phyloP scores from a whole-genome alignment of 1,139 yeast species.

The Zygoascus hellenicus region DNA sequence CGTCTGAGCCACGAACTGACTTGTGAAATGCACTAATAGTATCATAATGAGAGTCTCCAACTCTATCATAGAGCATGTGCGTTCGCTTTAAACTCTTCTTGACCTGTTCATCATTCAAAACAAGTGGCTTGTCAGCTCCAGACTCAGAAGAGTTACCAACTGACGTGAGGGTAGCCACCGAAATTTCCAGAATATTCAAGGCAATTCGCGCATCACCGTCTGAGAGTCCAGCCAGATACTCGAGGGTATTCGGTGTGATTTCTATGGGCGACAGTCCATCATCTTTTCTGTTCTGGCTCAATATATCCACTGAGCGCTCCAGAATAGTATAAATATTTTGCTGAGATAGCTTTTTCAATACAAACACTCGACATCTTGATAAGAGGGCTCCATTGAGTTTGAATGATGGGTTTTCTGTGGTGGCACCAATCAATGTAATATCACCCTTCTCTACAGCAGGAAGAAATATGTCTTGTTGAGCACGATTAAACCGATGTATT shows the following conservation, averaged over 20 bases:
- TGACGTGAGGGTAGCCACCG: conserved; percentile 11
- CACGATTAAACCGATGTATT: conserved; percentile 83
- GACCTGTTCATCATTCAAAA: conserved; percentile 33
- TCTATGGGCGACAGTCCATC: conserved; percentile 39
- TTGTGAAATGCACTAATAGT: conserved; percentile 93
- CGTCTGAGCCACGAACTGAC: conserved; percentile 78
- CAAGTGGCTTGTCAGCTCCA: conserved; percentile 10
- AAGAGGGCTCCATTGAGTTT: conserved; percentile 80
- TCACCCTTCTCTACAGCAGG: conserved; percentile 40
- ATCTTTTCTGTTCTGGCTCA: conserved; percentile 52
- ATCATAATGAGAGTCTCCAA: conserved; percentile 91
- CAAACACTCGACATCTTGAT: conserved; percentile 84
- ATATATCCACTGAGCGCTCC: conserved; percentile 53
- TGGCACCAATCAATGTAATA: conserved; percentile 68
- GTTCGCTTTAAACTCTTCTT: conserved; percentile 42
- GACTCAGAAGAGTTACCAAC: conserved; percentile 8
- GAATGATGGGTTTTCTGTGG: conserved; percentile 96
- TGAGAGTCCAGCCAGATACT: conserved; percentile 68
- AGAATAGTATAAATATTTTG: conserved; percentile 56
- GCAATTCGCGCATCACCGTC: conserved; percentile 90
- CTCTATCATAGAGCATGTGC: conserved; percentile 72
- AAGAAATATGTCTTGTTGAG: conserved; percentile 77
- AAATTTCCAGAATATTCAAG: conserved; percentile 63
- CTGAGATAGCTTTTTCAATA: conserved; percentile 56
- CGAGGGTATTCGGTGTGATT: conserved; percentile 51